Base-by-base conservation (phyloP, 2,329 filamentous ascomycete genomes). In the Aureobasidium sp. region DNA sequence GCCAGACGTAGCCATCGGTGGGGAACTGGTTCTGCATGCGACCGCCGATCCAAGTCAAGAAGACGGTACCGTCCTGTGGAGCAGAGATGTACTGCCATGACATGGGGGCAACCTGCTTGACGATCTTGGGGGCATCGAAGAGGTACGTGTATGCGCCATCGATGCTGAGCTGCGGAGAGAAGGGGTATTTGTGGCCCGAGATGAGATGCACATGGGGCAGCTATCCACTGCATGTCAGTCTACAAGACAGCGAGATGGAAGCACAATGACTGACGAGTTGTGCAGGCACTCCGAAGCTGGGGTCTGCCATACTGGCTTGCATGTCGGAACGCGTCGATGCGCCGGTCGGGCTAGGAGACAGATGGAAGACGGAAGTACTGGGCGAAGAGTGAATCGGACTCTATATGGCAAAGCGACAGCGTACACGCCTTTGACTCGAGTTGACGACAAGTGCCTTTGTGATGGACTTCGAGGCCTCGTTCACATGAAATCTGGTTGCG, bases 1-100 rank as follows among this genome's bases (percentile, higher is more conserved):
- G 86, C 92, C 92, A 99, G 19, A 96, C 80, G 72, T 92, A 95
- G 49, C 94, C 94, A 77, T 99, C 93, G 37, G 88, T 95, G 9
- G 93, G 86, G 70, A 92, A 95, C 1, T 82, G 85, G 4, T 83
- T 84, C 60, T 89, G 74, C 61, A 86, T 83, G 67, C 86, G 81
- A 57, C 88, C 78, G 2, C 93, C 88, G 72, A 96, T 91, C 93
- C 93, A 97, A 57, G 88, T 88, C 64, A 97, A 79, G 70, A 94
- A 83, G 46, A 96, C 82, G 9, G 86, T 87, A 60, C 91, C 91
- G 74, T 95, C 90, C 57, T 81, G 81, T 11, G 93, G 93, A 57
- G 85, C 83, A 67, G 94, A 85, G 60, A 97, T 83, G 73, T 93
- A 96, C 47, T 88, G 92, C 93, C 93, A 99, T 75, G 87, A 89